Base-by-base conservation (phyloP, 73 alveolate genomes). In the Tetrahymena elliotti region DNA sequence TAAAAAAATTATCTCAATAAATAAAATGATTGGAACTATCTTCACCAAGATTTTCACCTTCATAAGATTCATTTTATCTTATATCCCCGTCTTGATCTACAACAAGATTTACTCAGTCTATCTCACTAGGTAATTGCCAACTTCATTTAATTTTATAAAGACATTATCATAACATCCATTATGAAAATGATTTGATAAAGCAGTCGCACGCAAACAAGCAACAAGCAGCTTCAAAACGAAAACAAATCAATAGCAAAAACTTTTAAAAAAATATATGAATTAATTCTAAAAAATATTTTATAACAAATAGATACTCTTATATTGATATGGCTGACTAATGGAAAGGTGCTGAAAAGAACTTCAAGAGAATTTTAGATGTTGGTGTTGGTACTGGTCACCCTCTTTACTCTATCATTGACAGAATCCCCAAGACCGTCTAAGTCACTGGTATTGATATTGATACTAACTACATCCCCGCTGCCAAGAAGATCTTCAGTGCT, bases 371-470 rank as follows among this genome's bases (percentile, higher is more conserved):
- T 35, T 38, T 94, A 18, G 96, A 94, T 47, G 95, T 94, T 7
- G 96, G 96, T 34, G 93, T 94, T 33, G 96, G 96, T 24, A 94
- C 96, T 31, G 96, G 96, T 52, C 96, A 94, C 41, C 96, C 95
- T 4, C 93, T 94, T 93, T 84, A 47, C 83, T 35, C 93, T 52
- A 94, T 94, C 31, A 94, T 94, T 35, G 39, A 84, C 33, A 84
- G 96, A 24, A 94, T 94, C 36, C 96, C 96, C 33, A 38, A 38
- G 52, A 38, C 35, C 35, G 94, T 94, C 52, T 15, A 33, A 33
- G 96, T 88, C 0, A 94, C 93, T n/a, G 96, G 96, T 24, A 94
- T 94, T 40, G 96, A 88, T 35, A 94, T 94, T 40, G 96, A 94
- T 83, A 88, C 93, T 12, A 94, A 94, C 93, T 94, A 94, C 54